Evolutionary conservation across 2,329 filamentous ascomycete species (phyloP), one percentile per base, ranked within the genome.

Genomic region (Fonsecaea nubica): DNA sequence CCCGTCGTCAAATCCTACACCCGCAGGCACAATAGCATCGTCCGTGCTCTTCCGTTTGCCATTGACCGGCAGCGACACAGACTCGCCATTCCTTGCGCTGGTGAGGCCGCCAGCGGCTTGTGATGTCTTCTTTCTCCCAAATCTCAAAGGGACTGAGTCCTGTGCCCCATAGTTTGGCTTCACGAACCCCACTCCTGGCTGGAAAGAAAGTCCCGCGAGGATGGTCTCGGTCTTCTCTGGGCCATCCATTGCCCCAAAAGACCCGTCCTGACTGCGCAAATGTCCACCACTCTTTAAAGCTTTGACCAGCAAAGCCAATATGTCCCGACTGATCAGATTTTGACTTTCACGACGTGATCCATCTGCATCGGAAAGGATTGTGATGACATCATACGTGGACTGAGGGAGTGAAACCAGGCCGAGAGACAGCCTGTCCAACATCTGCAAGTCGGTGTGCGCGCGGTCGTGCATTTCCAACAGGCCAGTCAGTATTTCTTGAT

Each of bases 381-480:
- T 86, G 52, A 98, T 86, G 52, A 91, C 80, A 77, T 96, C 92
- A 82, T 99, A 99, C 62, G 91, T 91, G 57, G 87, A 82, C 62
- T 86, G 73, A 1, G 93, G 90, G 0, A 99, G 88, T 7, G 88
- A 83, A 64, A 95, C 92, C 42, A 97, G 84, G 68, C 92, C 92
- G 40, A 91, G 87, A 1, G 91, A 88, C 48, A 99, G 86, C 59
- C 95, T 92, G 81, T 99, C 95, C 68, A 99, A 90, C 95, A 99
- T 99, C 79, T 98, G 95, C 61, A 99, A 85, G 76, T 99, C 95
- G 69, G 93, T 94, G 54, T 86, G 83, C 70, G 85, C 82, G 76
- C 92, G 90, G 78, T 95, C 89, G 81, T 92, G 89, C 64, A 87
- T 83, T 66, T 88, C 84, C 74, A 96, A 87, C 69, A 95, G 84